Evolutionary conservation across 495 filamentous ascomycete species (phyloP).

Genomic region (Parachaetomium inaequale): DNA sequence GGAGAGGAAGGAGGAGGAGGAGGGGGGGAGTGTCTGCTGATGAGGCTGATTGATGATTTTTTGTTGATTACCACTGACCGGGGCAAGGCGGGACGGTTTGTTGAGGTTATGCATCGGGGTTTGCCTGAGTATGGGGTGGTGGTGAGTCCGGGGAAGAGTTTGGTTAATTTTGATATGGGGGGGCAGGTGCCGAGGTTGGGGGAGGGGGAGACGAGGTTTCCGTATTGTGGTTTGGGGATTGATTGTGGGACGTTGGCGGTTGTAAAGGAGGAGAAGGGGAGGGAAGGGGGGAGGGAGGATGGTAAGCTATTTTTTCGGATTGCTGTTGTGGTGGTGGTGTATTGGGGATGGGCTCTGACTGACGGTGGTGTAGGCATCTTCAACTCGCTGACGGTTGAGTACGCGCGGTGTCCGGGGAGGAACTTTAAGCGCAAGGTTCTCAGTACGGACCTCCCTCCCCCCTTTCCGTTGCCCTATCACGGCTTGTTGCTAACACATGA

Average conservation of each 20-base stretch:
- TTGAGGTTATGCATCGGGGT: slow-evolving; percentile 74
- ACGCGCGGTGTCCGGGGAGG: slow-evolving; percentile 61
- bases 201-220: slow-evolving; percentile 53
- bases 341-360: not conserved
- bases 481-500: not conserved
- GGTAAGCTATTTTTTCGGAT: slow-evolving; percentile 20
- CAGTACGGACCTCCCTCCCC: too few relatives aligned
- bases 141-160: too few relatives aligned
- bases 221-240: slow-evolving; percentile 82
- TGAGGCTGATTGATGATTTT: slow-evolving; percentile 90
- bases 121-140: slow-evolving; percentile 72
- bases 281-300: slow-evolving; percentile 25
- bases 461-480: too few relatives aligned
- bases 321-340: not conserved
- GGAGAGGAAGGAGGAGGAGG: slow-evolving; percentile 28
- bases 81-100: slow-evolving; percentile 62
- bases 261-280: slow-evolving; percentile 33
- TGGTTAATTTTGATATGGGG: too few relatives aligned
- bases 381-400: slow-evolving; percentile 76
- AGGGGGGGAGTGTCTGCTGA: slow-evolving; percentile 55
- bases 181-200: slow-evolving; percentile 50
- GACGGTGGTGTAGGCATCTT: slow-evolving; percentile 34
- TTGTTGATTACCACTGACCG: slow-evolving; percentile 73
- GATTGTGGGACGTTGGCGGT: slow-evolving; percentile 75
- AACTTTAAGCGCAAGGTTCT: slow-evolving; percentile 78